Percentiles rank a stretch among this genome's conserved stretches.
These are phyloP conservation scores for Trichothecium sympodiale DNA, from an alignment of 2,329 filamentous ascomycete species.

Conservation along the genomic window DNA sequence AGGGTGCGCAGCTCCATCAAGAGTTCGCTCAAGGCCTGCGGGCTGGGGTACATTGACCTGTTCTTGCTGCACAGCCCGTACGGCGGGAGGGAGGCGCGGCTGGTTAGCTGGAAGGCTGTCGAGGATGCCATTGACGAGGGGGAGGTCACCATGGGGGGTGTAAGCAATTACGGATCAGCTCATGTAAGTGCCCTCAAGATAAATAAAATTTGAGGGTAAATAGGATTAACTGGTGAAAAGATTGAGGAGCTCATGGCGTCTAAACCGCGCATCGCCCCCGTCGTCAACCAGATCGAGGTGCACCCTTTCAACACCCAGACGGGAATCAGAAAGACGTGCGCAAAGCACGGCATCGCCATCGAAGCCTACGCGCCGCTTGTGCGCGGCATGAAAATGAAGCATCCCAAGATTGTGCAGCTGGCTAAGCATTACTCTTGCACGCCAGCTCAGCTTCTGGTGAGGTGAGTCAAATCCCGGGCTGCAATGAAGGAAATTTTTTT, in stretches of 20 bases:
- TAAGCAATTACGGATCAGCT: constrained; percentile 68
- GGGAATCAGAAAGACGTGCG: constrained; percentile 55
- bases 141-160: constrained; percentile 59
- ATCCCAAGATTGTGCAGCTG: constrained; percentile 51
- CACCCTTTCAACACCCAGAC: constrained; percentile 72
- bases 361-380: constrained; percentile 75
- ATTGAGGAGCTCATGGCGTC: constrained; percentile 58
- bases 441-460: constrained; percentile 61
- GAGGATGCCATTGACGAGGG: constrained; percentile 66
- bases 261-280: constrained; percentile 50
- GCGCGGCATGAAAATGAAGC: constrained; percentile 56
- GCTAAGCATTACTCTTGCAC: constrained; percentile 59
- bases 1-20: constrained; percentile 55
- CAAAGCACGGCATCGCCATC: constrained; percentile 54
- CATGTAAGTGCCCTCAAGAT: constrained; percentile 59
- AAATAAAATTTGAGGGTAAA: too few relatives aligned
- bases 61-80: constrained; percentile 74
- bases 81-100: constrained; percentile 54
- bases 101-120: constrained; percentile 66
- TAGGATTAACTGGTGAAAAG: constrained; percentile 26
- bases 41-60: constrained; percentile 65
- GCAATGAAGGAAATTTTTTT: too few relatives aligned
- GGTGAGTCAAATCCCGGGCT: too few relatives aligned
- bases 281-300: constrained; percentile 72
- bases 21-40: constrained; percentile 51